Conservation (phyloP, 1,284 basidiomycete genomes). For the Stygiomarasmius scandens region DNA sequence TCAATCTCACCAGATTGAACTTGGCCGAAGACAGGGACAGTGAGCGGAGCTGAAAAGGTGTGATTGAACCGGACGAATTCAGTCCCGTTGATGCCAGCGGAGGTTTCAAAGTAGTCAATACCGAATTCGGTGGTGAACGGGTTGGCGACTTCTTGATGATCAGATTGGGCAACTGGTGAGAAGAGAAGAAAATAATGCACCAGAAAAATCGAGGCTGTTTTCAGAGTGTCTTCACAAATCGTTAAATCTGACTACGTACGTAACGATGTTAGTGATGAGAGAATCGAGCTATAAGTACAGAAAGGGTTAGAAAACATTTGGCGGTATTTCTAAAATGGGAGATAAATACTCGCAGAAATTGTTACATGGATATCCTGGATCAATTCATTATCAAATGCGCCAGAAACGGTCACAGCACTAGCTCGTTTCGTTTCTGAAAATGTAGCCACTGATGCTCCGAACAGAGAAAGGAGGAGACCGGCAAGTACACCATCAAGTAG, state of each 20-base stretch:
- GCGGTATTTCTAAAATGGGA: too few species aligned
- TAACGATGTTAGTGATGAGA: slow-evolving; percentile 37
- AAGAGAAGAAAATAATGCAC: too few species aligned
- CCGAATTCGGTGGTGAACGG: slow-evolving; percentile 46
- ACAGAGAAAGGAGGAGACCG: too few species aligned
- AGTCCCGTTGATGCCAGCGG: slow-evolving; percentile 45
- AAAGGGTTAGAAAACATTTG: too few species aligned
- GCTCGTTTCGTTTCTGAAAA: slow-evolving; percentile 24
- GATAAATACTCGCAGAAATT: slow-evolving; percentile 41
- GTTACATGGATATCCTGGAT: slow-evolving; percentile 39
- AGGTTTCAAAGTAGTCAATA: slow-evolving; percentile 39
- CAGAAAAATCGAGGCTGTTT: slow-evolving; percentile 38
- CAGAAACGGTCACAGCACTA: slow-evolving; percentile 38
- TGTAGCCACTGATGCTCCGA: slow-evolving; percentile 1
- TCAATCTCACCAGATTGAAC: slow-evolving; percentile 40
- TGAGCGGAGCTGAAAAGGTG: slow-evolving; percentile 38
- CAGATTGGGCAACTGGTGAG: neutral
- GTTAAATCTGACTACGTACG: too few species aligned
- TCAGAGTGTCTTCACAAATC: too few species aligned
- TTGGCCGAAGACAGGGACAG: slow-evolving; percentile 37
- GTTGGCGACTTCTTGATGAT: slow-evolving; percentile 36
- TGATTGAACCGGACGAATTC: slow-evolving; percentile 44
- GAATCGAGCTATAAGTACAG: slow-evolving; percentile 34
- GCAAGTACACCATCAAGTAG: too few species aligned
- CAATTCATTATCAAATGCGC: slow-evolving; percentile 37